A percentile compares a stretch with the other conserved stretches of the same genome.
Evolutionary conservation across 768 basidiomycete genomes (phyloP).

Genomic region (Pleurotus cornucopiae): DNA sequence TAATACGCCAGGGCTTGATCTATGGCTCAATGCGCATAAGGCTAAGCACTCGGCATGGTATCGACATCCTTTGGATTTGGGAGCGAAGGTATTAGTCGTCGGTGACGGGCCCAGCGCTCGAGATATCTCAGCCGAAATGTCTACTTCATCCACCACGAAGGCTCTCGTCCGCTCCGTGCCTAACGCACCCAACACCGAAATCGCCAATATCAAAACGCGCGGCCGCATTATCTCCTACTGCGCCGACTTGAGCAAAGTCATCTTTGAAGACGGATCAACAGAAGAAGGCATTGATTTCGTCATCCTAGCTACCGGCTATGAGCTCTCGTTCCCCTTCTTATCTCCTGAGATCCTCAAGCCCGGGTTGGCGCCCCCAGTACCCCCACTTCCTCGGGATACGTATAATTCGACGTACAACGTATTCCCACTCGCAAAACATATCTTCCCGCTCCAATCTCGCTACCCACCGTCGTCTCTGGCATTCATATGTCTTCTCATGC

Average conservation of each 20-base stretch:
- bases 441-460: slow-evolving; percentile 56
- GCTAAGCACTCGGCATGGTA: slow-evolving; percentile 71
- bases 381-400: slow-evolving; percentile 46
- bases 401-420: slow-evolving; percentile 64
- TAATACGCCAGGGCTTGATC: slow-evolving; percentile 48
- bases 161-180: slow-evolving; percentile 55
- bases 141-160: slow-evolving; percentile 27
- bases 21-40: slow-evolving; percentile 49
- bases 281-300: slow-evolving; percentile 57
- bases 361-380: slow-evolving; percentile 36
- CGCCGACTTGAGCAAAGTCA: slow-evolving; percentile 26
- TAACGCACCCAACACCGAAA: slow-evolving; percentile 25
- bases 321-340: slow-evolving; percentile 63
- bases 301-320: slow-evolving; percentile 77
- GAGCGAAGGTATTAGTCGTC: slow-evolving; percentile 42
- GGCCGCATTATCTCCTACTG: slow-evolving; percentile 23
- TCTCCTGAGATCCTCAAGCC: slow-evolving; percentile 26
- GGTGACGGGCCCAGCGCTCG: slow-evolving; percentile 62
- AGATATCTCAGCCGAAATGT: slow-evolving; percentile 64
- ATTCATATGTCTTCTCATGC: slow-evolving; percentile 58
- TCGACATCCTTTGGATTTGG: slow-evolving; percentile 43
- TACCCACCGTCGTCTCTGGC: slow-evolving; percentile 50
- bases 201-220: background rate
- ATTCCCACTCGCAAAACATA: slow-evolving; percentile 66
- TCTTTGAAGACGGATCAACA: slow-evolving; percentile 54